These are phyloP conservation scores for Chrysanthemum lavandulifolium DNA, from an alignment of 129 eudicot genomes.

Conservation along the genomic window DNA sequence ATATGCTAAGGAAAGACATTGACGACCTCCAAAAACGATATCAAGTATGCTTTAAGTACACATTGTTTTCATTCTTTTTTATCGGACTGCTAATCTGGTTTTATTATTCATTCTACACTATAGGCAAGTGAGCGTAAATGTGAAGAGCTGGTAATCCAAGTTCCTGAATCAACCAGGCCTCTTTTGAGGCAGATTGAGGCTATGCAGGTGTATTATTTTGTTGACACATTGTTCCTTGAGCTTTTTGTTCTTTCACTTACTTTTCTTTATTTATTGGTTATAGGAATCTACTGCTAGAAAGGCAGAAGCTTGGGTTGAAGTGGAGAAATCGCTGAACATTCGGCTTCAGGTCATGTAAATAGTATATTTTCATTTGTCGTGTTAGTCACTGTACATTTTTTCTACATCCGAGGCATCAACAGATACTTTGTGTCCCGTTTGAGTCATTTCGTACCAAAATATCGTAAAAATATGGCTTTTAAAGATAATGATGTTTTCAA, in stretches of 20 bases:
- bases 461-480: too few species aligned
- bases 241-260: slow-evolving; percentile 9
- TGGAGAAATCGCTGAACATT: slow-evolving; percentile 71
- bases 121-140: slow-evolving; percentile 94
- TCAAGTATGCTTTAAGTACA: slow-evolving; percentile 51
- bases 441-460: too few species aligned
- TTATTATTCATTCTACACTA: not conserved
- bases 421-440: not conserved
- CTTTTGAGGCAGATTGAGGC: slow-evolving; percentile 92
- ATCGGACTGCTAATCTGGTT: not conserved
- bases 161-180: slow-evolving; percentile 97
- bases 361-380: not conserved
- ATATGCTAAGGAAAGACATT: slow-evolving; percentile 73
- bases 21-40: slow-evolving; percentile 87
- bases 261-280: slow-evolving; percentile 17
- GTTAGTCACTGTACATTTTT: too few species aligned
- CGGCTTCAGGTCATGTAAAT: slow-evolving; percentile 74
- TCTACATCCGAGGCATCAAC: too few species aligned
- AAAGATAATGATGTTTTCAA: too few species aligned
- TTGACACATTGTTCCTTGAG: slow-evolving; percentile 4
- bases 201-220: slow-evolving; percentile 59
- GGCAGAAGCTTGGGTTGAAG: slow-evolving; percentile 90
- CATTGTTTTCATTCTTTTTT: not conserved
- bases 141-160: slow-evolving; percentile 88
- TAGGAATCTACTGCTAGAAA: slow-evolving; percentile 79